Base-by-base conservation (phyloP, 805 yeast genomes). In the Zygosaccharomyces siamensis region DNA sequence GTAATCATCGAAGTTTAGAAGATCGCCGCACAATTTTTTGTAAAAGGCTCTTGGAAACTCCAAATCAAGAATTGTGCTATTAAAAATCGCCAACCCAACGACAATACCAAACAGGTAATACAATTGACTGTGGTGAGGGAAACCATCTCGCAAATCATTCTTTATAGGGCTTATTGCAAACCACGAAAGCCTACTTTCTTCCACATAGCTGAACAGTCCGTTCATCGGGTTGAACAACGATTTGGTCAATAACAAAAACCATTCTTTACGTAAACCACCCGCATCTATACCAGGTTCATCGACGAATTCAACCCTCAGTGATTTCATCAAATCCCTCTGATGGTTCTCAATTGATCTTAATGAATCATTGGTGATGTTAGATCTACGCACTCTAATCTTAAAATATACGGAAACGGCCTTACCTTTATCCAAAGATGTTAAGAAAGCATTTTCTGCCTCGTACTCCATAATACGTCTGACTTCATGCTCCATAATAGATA, bases 261-360 rank as follows among this genome's bases (percentile, higher is more conserved):
- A 92, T 61, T 92, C 99, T 61, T 89, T 90, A 58, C 84, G 80
- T 50, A 92, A 73, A 0, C 99, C 99, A 2, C 99, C 98, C 0
- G 89, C 97, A 70, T 92, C 99, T 20, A 92, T 78, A 0, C 98
- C 99, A 0, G 90, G 95, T 61, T 92, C 99, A 50, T 83, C 83
- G 3, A 84, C 70, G 64, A 93, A 92, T 58, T 86, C 90, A 7
- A 93, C 84, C 52, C 80, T 76, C 27, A 92, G 67, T 1, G 88
- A 78, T 60, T 90, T 89, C 57, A 84, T 81, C 49, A 89, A 72
- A 59, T 86, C 87, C 8, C 65, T 63, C 37, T 72, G 74, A 57
- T 80, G 80, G 3, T 72, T 66, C 56, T 81, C 77, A 31, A 85
- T 78, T 28, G 79, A 74, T 6, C 79, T 69, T 39, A 93, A 66